Conservation (phyloP, 140 eudicot genomes). For the Bidens hawaiensis region DNA sequence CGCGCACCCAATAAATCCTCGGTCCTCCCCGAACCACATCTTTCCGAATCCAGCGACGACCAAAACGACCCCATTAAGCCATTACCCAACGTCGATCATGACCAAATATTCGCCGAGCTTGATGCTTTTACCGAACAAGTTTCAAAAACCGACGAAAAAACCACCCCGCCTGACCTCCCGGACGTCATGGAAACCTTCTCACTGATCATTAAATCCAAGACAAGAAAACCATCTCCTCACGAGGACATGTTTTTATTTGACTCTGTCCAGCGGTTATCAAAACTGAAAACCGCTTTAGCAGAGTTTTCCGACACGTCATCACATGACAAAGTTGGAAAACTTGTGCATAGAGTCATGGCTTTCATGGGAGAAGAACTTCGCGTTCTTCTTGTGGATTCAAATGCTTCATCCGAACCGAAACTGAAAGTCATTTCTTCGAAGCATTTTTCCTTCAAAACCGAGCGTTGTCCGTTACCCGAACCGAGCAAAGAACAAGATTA, state of each 20-base stretch:
- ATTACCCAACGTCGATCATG: constrained; percentile 16
- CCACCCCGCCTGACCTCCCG: constrained; percentile 36
- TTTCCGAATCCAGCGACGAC: constrained; percentile 19
- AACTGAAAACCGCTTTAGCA: constrained; percentile 28
- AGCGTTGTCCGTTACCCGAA: constrained; percentile 19
- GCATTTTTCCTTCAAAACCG: constrained; percentile 30
- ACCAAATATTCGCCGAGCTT: constrained; percentile 26
- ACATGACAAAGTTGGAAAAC: constrained; percentile 27
- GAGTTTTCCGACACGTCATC: constrained; percentile 25
- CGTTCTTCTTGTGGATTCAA: constrained; percentile 29
- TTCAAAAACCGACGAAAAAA: constrained; percentile 34
- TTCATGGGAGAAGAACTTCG: constrained; percentile 65
- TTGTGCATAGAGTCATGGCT: constrained; percentile 53
- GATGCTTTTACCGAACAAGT: constrained; percentile 39
- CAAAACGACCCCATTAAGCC: background rate
- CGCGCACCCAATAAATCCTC: constrained; percentile 13
- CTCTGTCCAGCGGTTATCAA: constrained; percentile 30
- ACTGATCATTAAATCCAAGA: constrained; percentile 32
- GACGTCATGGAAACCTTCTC: constrained; percentile 36
- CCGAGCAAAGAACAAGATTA: constrained; percentile 20
- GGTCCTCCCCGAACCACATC: background rate
- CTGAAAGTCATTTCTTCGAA: constrained; percentile 23
- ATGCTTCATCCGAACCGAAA: constrained; percentile 7
- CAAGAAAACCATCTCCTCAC: constrained; percentile 18
- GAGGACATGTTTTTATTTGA: constrained; percentile 33